phyloP scores from a whole-genome alignment of 2,329 filamentous ascomycete species.

The Grosmannia serpens region DNA sequence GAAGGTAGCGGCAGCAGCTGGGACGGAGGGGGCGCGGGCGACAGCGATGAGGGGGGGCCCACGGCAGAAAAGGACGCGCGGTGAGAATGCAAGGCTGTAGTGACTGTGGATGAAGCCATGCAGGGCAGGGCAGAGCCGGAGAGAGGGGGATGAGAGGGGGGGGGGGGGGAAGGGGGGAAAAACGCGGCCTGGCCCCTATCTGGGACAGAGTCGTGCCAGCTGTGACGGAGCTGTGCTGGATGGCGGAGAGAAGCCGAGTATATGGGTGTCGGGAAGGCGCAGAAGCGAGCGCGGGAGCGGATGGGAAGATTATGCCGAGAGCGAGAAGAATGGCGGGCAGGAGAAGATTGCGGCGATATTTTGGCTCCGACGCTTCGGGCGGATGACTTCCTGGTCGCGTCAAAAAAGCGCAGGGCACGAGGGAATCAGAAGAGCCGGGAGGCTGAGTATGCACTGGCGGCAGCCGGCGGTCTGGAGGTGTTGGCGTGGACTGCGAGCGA shows the following conservation, averaged over 20 bases:
- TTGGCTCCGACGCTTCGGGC: neutral
- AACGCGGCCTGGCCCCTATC: neutral
- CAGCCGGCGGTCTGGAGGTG: neutral
- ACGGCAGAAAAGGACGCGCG: conserved; percentile 16
- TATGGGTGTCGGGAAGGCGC: neutral
- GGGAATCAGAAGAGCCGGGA: too few relatives aligned
- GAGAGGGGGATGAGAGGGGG: neutral
- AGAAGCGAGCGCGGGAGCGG: neutral
- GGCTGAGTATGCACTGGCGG: neutral
- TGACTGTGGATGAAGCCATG: conserved; percentile 27
- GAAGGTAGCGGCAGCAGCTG: neutral
- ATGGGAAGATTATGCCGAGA: neutral
- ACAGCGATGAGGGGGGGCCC: conserved; percentile 7
- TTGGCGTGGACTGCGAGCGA: neutral
- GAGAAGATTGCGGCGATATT: too few relatives aligned
- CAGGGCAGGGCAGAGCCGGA: neutral
- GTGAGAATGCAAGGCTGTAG: conserved; percentile 16
- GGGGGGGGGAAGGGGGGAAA: neutral
- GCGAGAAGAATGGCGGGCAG: neutral
- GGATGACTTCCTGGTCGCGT: neutral
- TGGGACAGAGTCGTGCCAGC: neutral
- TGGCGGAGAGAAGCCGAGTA: neutral
- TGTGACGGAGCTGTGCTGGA: neutral
- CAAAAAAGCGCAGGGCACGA: neutral
- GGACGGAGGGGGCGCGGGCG: neutral